Base-by-base conservation (phyloP, 495 filamentous ascomycete genomes). In the Lineolata rhizophorae region DNA sequence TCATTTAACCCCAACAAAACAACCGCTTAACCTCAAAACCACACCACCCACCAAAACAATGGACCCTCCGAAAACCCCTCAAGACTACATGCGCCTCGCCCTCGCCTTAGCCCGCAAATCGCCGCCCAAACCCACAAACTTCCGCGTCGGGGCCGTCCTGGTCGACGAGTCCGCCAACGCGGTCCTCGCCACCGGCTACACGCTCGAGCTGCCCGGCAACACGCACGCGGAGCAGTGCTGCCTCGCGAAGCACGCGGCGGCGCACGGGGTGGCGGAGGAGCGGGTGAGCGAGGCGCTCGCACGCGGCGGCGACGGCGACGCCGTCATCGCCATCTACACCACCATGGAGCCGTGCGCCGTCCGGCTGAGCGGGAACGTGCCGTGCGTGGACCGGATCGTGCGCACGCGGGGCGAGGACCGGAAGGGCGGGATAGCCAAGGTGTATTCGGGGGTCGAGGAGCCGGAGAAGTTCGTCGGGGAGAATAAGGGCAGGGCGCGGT, bases 151-250 rank as follows among this genome's bases (percentile, higher is more conserved):
- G 35, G 87, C 87, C 4, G 44, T 93, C 27, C 56, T 95, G 18
- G 58, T 92, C 18, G 47, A 55, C 27, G 35, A 40, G 25, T 45
- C 48, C 13, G 47, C 57, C 18, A 64, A 75, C 41, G 55, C 62
- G 8, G 60, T 91, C 40, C 64, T 93, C 25, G 65, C 77, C 2
- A 84, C 79, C 1, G 83, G 85, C 31, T 94, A 84, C 58, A 91
- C 84, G 5, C 65, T 92, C 40, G 85, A 95, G 47, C 69, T 87
- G 8, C 62, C 68, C 0, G 87, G 84, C 10, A 97, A 97, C 61
- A 93, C 83, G 0, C 87, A 97, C 41, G 87, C 87, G 3, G 87
- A 97, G 44, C 82, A 97, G 57, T 80, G 71, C 57, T 84, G 76
- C 47, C 65, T 97, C 31, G 51, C 67, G 24, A 95, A 97, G 50